phyloP scores from a whole-genome alignment of 1,284 basidiomycete species.

The Fomitiporia mediterranea region DNA sequence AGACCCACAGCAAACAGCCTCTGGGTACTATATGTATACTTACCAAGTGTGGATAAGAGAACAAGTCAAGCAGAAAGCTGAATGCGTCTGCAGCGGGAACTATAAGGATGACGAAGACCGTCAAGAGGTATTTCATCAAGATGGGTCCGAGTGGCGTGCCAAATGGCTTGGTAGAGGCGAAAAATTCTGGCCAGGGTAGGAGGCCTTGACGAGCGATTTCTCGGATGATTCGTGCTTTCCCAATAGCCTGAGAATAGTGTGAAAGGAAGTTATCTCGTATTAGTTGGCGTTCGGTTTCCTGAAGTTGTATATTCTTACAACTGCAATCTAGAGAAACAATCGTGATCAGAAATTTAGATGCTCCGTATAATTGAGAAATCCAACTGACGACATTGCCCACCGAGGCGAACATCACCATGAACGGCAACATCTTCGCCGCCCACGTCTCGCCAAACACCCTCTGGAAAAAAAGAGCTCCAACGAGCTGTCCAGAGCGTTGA shows the following conservation, averaged over 20 bases:
- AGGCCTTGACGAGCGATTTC: slow-evolving; percentile 39
- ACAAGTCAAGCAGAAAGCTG: slow-evolving; percentile 37
- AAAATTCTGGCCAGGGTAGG: slow-evolving; percentile 39
- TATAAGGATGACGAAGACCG: slow-evolving; percentile 48
- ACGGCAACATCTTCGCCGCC: slow-evolving; percentile 36
- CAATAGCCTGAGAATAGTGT: slow-evolving; percentile 32
- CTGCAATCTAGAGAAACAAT: slow-evolving; percentile 22
- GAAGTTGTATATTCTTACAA: slow-evolving; percentile 20
- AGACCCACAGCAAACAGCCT: too few relatives aligned
- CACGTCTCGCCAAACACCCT: slow-evolving; percentile 43
- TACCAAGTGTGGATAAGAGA: slow-evolving; percentile 27
- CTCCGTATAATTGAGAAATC: neutral
- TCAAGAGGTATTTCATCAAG: slow-evolving; percentile 42
- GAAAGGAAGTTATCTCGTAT: neutral
- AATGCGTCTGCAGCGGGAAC: slow-evolving; percentile 52
- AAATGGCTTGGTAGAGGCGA: slow-evolving; percentile 42
- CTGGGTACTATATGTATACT: slow-evolving; percentile 8
- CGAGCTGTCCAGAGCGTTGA: slow-evolving; percentile 37
- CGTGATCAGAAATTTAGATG: neutral
- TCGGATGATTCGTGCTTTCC: slow-evolving; percentile 43
- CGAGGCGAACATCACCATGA: slow-evolving; percentile 39
- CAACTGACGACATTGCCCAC: slow-evolving; percentile 39
- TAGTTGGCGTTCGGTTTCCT: too few relatives aligned
- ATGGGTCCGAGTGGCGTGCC: slow-evolving; percentile 44
- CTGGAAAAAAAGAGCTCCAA: slow-evolving; percentile 48